These are phyloP conservation scores for Nymphaea thermarum DNA, from an alignment of 164 flowering plant genomes.

Conservation along the genomic window DNA sequence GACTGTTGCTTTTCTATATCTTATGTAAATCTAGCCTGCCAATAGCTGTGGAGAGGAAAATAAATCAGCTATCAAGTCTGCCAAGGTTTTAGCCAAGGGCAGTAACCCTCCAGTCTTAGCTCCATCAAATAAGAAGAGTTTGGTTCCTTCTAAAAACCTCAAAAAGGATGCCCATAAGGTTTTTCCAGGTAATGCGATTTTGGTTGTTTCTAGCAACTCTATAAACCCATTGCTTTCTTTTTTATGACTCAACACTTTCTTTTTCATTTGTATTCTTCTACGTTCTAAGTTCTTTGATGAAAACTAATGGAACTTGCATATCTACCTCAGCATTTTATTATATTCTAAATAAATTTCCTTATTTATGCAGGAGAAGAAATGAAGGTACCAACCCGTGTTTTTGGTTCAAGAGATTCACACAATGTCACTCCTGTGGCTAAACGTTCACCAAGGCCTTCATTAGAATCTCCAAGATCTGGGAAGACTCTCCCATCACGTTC, in stretches of 20 bases:
- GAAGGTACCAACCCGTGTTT: slow-evolving; percentile 15
- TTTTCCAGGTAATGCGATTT: slow-evolving; percentile 13
- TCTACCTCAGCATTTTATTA: background rate
- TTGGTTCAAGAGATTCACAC: slow-evolving; percentile 14
- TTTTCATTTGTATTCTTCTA: too few species aligned
- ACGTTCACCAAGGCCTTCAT: slow-evolving; percentile 22
- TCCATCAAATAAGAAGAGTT: slow-evolving; percentile 36
- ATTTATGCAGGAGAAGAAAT: background rate
- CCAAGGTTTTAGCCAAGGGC: slow-evolving; percentile 23
- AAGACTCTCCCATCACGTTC: slow-evolving; percentile 23
- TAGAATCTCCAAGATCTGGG: slow-evolving; percentile 19
- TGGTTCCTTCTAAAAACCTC: slow-evolving; percentile 24
- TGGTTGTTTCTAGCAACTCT: too few species aligned
- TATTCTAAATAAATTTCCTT: background rate
- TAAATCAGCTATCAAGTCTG: slow-evolving; percentile 27
- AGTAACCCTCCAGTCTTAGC: slow-evolving; percentile 16
- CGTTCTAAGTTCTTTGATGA: background rate
- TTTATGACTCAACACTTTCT: background rate
- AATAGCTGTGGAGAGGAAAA: slow-evolving; percentile 17
- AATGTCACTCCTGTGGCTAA: slow-evolving; percentile 21
- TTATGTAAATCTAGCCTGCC: slow-evolving; percentile 15
- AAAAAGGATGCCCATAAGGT: slow-evolving; percentile 24
- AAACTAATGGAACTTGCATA: too few species aligned
- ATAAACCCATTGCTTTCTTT: too few species aligned
- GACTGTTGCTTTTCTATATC: background rate